phyloP scores from a whole-genome alignment of 2,329 filamentous ascomycete species.

The Talaromyces islandicus region DNA sequence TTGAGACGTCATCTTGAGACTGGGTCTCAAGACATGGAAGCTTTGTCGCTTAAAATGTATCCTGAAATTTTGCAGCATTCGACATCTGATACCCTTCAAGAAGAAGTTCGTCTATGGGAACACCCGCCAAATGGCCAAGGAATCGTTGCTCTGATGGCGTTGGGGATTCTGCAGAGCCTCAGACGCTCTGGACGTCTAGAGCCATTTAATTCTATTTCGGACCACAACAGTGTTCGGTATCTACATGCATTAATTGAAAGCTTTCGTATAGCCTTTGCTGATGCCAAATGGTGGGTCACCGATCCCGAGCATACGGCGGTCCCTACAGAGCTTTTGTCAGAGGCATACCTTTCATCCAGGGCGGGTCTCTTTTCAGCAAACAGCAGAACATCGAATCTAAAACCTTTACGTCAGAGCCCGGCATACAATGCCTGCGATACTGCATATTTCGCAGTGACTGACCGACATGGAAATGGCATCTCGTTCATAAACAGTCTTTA shows the following conservation, averaged over 20 bases:
- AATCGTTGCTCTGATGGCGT: slow-evolving; percentile 86
- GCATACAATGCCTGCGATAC: slow-evolving; percentile 84
- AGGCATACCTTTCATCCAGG: slow-evolving; percentile 66
- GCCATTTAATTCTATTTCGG: slow-evolving; percentile 53
- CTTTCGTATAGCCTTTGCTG: slow-evolving; percentile 82
- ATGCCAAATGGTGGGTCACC: slow-evolving; percentile 82
- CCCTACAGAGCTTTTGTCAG: slow-evolving; percentile 52
- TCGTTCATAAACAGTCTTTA: slow-evolving; percentile 98
- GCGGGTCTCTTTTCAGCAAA: slow-evolving; percentile 55
- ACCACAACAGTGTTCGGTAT: slow-evolving; percentile 76
- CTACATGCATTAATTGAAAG: slow-evolving; percentile 84
- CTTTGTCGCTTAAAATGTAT: slow-evolving; percentile 73
- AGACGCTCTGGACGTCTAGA: slow-evolving; percentile 70
- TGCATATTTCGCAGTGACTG: slow-evolving; percentile 84
- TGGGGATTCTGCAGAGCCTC: slow-evolving; percentile 83
- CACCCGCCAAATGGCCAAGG: slow-evolving; percentile 95
- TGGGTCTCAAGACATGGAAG: slow-evolving; percentile 69
- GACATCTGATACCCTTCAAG: slow-evolving; percentile 36
- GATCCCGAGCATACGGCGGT: slow-evolving; percentile 55
- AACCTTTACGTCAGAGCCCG: slow-evolving; percentile 60
- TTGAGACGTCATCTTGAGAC: slow-evolving; percentile 66
- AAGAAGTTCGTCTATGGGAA: slow-evolving; percentile 77
- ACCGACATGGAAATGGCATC: slow-evolving; percentile 77
- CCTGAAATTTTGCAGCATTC: slow-evolving; percentile 55
- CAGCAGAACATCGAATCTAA: slow-evolving; percentile 41